phyloP scores from a whole-genome alignment of 2,329 filamentous ascomycete species.

The Gyromitra esculenta region DNA sequence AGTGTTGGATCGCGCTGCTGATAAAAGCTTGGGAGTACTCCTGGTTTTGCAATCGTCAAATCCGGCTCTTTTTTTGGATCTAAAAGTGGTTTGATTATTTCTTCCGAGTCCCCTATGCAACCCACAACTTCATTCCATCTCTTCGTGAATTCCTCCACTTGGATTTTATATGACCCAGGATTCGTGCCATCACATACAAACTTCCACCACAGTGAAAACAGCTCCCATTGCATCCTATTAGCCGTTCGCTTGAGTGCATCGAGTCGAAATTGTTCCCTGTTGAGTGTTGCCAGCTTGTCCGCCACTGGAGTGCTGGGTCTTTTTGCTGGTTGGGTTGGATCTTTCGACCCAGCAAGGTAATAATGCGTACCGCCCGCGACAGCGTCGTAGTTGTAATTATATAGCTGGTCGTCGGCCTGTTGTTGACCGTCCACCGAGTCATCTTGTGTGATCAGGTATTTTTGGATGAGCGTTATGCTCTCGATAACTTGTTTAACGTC shows the following conservation, averaged over 20 bases:
- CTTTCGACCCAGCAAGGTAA: constrained; percentile 55
- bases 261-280: constrained; percentile 39
- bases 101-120: neutral
- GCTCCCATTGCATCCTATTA: constrained; percentile 60
- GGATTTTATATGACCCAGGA: neutral
- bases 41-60: constrained; percentile 54
- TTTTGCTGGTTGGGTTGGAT: neutral
- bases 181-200: constrained; percentile 58
- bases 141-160: neutral
- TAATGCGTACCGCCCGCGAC: constrained; percentile 58
- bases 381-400: constrained; percentile 59
- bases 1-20: constrained; percentile 61
- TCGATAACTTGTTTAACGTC: constrained; percentile 55
- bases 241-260: constrained; percentile 38
- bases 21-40: constrained; percentile 58
- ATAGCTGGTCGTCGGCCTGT: constrained; percentile 58
- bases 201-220: constrained; percentile 63
- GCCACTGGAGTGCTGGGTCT: neutral
- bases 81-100: neutral
- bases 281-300: constrained; percentile 42
- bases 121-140: constrained; percentile 28
- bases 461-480: constrained; percentile 58
- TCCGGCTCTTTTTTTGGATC: neutral
- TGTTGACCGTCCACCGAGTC: constrained; percentile 59
- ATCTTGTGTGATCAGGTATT: constrained; percentile 58